Conservation (phyloP, 768 basidiomycete species). For the Trametes cubensis region DNA sequence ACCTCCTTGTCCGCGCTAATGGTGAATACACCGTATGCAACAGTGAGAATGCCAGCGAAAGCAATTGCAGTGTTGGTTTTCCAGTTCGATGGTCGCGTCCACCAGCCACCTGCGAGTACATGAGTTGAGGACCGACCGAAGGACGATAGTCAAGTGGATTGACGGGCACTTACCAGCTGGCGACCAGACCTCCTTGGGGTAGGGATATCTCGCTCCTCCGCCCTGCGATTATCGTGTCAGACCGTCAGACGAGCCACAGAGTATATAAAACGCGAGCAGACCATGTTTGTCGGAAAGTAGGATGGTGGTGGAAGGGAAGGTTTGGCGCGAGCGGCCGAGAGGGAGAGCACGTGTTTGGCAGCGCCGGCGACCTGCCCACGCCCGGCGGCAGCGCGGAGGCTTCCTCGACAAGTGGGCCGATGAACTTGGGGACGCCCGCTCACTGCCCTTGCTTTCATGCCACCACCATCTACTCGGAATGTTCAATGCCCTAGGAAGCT, state of each 20-base stretch:
- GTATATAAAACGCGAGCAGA: conserved; percentile 1
- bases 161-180: conserved; percentile 68
- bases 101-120: conserved; percentile 80
- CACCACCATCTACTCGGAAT: conserved; percentile 35
- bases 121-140: background rate
- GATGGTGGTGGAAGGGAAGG: conserved; percentile 25
- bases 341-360: conserved; percentile 31
- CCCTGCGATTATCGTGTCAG: conserved; percentile 50
- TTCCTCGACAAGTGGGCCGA: conserved; percentile 4
- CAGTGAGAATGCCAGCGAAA: conserved; percentile 64
- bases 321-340: conserved; percentile 14
- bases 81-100: conserved; percentile 92
- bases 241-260: background rate
- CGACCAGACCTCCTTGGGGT: conserved; percentile 94
- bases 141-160: background rate
- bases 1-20: conserved; percentile 84
- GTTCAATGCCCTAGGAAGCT: conserved; percentile 48
- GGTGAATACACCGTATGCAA: conserved; percentile 69
- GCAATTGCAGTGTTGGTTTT: conserved; percentile 78
- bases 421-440: conserved; percentile 13
- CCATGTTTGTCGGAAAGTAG: conserved; percentile 24
- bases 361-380: conserved; percentile 16
- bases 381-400: conserved; percentile 11
- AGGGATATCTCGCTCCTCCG: conserved; percentile 86
- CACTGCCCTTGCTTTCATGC: conserved; percentile 21